Evolutionary conservation across 169 alveolate genomes (phyloP).

Genomic region (Neospora caninum): DNA sequence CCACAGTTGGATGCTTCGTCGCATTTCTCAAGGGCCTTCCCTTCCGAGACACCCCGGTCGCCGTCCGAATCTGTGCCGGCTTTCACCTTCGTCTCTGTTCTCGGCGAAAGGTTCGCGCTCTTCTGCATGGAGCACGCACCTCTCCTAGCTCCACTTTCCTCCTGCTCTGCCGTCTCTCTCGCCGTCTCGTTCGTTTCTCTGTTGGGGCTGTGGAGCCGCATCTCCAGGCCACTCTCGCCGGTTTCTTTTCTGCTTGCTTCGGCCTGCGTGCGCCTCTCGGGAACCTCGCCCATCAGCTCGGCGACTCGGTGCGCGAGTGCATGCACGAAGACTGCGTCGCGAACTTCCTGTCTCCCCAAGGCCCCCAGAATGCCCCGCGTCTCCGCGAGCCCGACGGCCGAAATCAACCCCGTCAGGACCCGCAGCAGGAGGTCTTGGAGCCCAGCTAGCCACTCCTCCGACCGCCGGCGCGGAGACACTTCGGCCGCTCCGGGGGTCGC

Average conservation of each 20-base stretch:
- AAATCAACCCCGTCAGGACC: background rate
- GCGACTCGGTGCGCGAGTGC: background rate
- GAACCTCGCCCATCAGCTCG: background rate
- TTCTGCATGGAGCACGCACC: too few species aligned
- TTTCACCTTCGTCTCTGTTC: too few species aligned
- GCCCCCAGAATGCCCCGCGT: background rate
- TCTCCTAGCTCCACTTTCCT: too few species aligned
- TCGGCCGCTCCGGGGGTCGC: too few species aligned
- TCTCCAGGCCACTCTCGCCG: background rate
- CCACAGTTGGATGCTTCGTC: background rate
- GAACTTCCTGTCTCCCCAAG: background rate
- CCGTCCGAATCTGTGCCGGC: too few species aligned
- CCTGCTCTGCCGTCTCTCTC: too few species aligned
- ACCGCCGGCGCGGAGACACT: background rate
- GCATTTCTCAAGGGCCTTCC: background rate
- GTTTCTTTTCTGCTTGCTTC: background rate
- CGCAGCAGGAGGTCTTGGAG: background rate
- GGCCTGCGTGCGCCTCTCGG: background rate
- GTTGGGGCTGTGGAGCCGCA: too few species aligned
- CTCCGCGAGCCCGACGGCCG: conserved; percentile 18
- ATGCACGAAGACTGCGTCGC: conserved; percentile 6
- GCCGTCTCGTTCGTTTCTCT: too few species aligned
- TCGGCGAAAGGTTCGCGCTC: too few species aligned
- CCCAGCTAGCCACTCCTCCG: background rate
- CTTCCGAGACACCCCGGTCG: background rate